Evolutionary conservation across 148 eudicot species (phyloP).

Genomic region (Limonium bicolor): DNA sequence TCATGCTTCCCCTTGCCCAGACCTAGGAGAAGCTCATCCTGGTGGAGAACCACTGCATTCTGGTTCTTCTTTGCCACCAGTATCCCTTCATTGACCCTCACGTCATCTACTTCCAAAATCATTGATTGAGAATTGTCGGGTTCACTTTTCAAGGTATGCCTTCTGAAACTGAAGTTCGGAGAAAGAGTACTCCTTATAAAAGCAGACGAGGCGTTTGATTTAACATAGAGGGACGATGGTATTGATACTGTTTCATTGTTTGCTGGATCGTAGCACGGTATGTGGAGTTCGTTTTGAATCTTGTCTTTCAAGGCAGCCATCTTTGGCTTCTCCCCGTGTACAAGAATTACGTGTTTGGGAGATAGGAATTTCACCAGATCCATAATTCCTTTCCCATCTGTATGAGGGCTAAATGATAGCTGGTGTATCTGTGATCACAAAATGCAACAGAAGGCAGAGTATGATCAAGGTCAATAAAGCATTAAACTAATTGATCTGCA

Average conservation of each 20-base stretch:
- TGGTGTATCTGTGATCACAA: conserved; percentile 95
- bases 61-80: conserved; percentile 25
- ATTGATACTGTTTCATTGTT: conserved; percentile 47
- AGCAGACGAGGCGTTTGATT: conserved; percentile 43
- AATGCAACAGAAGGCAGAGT: no score
- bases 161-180: conserved; percentile 64
- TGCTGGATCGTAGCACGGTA: conserved; percentile 61
- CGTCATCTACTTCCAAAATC: conserved; percentile 36
- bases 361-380: conserved; percentile 78
- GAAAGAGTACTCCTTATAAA: conserved; percentile 32
- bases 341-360: conserved; percentile 82
- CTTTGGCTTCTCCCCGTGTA: conserved; percentile 89
- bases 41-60: conserved; percentile 43
- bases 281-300: conserved; percentile 53
- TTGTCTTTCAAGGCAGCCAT: conserved; percentile 50
- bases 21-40: conserved; percentile 33
- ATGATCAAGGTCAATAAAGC: no score
- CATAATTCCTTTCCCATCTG: conserved; percentile 95
- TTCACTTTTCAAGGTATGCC: conserved; percentile 3
- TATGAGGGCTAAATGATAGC: conserved; percentile 85
- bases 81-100: conserved; percentile 52
- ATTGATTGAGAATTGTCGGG: conserved; percentile 2
- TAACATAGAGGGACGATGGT: conserved; percentile 46
- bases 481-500: no score
- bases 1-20: conserved; percentile 25